Evolutionary conservation across 495 filamentous ascomycete genomes (phyloP), one percentile per base, ranked within the genome.

Genomic region (Tuber borchii): DNA sequence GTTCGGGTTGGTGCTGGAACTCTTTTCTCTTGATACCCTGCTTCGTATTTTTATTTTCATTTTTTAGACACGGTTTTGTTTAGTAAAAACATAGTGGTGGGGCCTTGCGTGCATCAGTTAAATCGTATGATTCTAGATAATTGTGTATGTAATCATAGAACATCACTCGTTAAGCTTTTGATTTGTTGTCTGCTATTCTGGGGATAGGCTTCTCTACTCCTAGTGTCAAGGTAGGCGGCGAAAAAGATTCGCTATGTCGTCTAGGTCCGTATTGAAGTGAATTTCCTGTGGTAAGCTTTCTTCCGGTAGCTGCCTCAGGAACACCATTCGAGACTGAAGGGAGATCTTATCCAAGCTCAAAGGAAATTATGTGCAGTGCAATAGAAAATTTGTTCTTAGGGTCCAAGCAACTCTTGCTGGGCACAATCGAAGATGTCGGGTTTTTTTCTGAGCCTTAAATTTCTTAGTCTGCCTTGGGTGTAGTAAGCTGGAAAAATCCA

Each of bases 371-470:
- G 22, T 51, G 8, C 7, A 0, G 8, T 51, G 34, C 43, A n/a
- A 71, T 42, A 31, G 7, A 26, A 19, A 31, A 20, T 19, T 73
- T 42, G 22, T 26, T 40, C 16, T 42, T 34, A 46, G 70, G 40
- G 70, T 75, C n/a, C 68, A 20, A 42, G n/a, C 3, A 19, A 51
- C 71, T 71, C 20, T 74, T 69, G 31, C 10, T 46, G 31, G 48
- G 40, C 10, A 26, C n/a, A n/a, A n/a, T n/a, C 22, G 22, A 12
- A 51, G 22, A 9, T 51, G 22, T 10, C 48, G 10, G 48, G 7
- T 12, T 5, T 9, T 9, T n/a, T 9, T 9, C 51, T 26, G 51
- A 26, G n/a, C 51, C 51, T 61, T 61, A 17, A 10, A 4, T 65
- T 65, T 65, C 56, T n/a, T 6, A 17, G 14, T 17, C 26, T 8